Base-by-base conservation (phyloP, 2,329 filamentous ascomycete species). In the Dryadomyces quercivorus region DNA sequence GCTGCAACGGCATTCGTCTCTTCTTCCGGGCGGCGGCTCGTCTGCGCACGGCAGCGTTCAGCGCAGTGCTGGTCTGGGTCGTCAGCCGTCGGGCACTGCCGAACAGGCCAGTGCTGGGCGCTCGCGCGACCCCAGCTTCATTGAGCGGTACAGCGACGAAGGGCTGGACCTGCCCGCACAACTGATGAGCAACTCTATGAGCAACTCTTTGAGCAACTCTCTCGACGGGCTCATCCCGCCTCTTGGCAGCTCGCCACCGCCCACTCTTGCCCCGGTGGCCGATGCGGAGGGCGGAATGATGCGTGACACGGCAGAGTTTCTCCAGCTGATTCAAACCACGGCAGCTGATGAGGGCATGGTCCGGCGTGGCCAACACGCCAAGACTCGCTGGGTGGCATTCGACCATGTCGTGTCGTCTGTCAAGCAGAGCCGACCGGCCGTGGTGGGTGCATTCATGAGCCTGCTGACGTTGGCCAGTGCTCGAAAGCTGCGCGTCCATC, bases 1-100 rank as follows among this genome's bases (percentile, higher is more conserved):
- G 5, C 80, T 77, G 77, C 77, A 75, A 57, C 73, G 73, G 3
- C 70, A 68, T 3, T 79, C 70, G 8, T 71, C 75, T 0, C 63
- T 66, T 3, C 64, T 73, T 1, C 75, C 51, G 8, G 59, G 57
- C 5, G 16, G 16, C 8, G 42, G 42, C 3, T 61, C 72, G 0
- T 80, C 77, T 0, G 73, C 72, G 3, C 61, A 71, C 40, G 73
- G 71, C 13, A 70, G 65, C 38, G 58, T 45, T 1, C 55, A 58
- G 48, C 56, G 40, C 49, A 56, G 55, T 13, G 50, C 38, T 6
- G 45, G 44, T 2, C 38, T 46, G 13, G 61, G 68, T 12, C 43
- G 21, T 67, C 58, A 70, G 68, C 68, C 65, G 5, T 68, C 69
- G 20, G 72, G 70, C 48, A 67, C 67, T 9, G 66, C 36, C 12